These are phyloP conservation scores for Auriscalpium microsporum DNA, from an alignment of 768 basidiomycete species.

Conservation along the genomic window DNA sequence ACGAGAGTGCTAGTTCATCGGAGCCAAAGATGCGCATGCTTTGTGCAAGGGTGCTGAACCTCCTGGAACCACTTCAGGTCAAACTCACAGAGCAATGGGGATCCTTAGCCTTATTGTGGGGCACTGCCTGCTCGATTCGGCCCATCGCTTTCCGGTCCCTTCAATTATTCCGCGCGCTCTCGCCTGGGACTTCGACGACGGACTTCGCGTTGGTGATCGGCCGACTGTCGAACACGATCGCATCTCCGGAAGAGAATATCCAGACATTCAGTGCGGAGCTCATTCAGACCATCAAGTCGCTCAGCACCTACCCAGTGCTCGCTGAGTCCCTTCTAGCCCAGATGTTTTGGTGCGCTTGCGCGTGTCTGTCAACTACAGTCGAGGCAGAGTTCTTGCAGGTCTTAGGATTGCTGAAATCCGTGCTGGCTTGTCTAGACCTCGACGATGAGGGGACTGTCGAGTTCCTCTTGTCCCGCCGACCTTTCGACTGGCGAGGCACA, in stretches of 20 bases:
- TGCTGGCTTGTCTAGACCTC: constrained; percentile 65
- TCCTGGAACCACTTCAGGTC: constrained; percentile 64
- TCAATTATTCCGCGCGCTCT: constrained; percentile 80
- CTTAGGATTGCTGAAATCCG: constrained; percentile 51
- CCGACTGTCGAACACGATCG: constrained; percentile 76
- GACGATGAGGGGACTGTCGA: constrained; percentile 60
- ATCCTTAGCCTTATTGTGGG: constrained; percentile 72
- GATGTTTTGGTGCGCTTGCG: constrained; percentile 80
- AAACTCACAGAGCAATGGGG: constrained; percentile 72
- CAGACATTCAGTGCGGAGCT: constrained; percentile 81
- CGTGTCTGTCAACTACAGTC: constrained; percentile 74
- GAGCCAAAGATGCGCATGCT: constrained; percentile 64
- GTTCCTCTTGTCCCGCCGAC: constrained; percentile 59
- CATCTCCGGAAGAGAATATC: constrained; percentile 66
- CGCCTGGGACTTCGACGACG: constrained; percentile 57
- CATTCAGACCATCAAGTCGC: constrained; percentile 60
- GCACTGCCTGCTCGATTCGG: constrained; percentile 80
- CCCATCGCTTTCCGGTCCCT: constrained; percentile 81
- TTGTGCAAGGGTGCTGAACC: constrained; percentile 53
- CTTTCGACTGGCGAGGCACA: constrained; percentile 60
- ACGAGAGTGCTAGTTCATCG: constrained; percentile 45
- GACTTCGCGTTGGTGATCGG: constrained; percentile 76
- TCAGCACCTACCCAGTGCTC: constrained; percentile 48
- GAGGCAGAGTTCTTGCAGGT: constrained; percentile 72
- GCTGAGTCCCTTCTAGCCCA: constrained; percentile 63